Percentiles rank a stretch among this genome's conserved stretches.
phyloP scores from a whole-genome alignment of 2,329 filamentous ascomycete species.

The Pseudogymnoascus sp. region DNA sequence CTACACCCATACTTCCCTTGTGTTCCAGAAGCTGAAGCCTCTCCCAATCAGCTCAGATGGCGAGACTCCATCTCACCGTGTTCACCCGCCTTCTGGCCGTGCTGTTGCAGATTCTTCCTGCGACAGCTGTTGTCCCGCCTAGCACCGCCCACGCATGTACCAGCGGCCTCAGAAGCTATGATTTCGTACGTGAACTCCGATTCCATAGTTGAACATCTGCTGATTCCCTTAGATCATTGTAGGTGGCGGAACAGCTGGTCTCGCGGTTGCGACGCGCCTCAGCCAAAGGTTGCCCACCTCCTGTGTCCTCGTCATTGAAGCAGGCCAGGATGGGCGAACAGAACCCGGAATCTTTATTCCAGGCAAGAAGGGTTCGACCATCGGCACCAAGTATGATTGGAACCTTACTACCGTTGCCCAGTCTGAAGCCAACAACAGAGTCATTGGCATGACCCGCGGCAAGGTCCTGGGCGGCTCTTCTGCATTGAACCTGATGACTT shows the following conservation, averaged over 20 bases:
- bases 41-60: background rate
- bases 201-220: background rate
- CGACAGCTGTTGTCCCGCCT: background rate
- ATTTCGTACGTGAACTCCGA: background rate
- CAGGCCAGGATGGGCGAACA: background rate
- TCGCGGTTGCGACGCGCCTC: background rate
- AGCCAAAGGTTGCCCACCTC: background rate
- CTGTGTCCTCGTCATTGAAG: conserved; percentile 1
- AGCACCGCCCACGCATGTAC: background rate
- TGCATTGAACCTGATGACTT: conserved; percentile 27
- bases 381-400: conserved; percentile 5
- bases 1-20: background rate
- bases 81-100: background rate
- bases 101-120: background rate
- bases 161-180: conserved; percentile 1
- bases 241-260: conserved; percentile 1
- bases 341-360: background rate
- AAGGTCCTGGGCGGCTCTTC: conserved; percentile 31
- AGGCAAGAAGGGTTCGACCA: background rate
- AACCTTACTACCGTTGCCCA: conserved; percentile 7
- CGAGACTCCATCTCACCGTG: background rate
- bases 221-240: background rate
- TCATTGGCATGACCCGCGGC: conserved; percentile 28
- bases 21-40: background rate
- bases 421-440: conserved; percentile 16